Base-by-base conservation (phyloP, 805 yeast species). In the Zygotorulaspora sp. region DNA sequence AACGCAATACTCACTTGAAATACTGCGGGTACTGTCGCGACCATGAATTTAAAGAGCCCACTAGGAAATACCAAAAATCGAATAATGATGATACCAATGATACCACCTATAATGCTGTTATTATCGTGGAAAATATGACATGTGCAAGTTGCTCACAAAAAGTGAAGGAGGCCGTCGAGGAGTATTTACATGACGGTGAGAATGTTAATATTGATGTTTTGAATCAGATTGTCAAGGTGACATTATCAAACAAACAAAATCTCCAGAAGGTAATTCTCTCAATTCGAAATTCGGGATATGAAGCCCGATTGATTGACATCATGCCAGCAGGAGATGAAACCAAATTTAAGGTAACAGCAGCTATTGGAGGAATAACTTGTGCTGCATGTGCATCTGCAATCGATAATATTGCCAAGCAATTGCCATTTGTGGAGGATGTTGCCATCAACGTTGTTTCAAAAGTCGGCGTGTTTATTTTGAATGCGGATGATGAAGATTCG, bases 331-430 rank as follows among this genome's bases (percentile, higher is more conserved):
- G 70, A 21, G 63, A 73, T 22, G 63, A 75, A 5, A 51, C 64
- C 5, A 71, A 69, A 38, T 72, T 65, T 48, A 72, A 71, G 48
- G 73, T 80, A 6, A 63, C 69, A 8, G 87, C 86, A 1, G 61
- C 77, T 0, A 75, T 83, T 30, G 83, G 81, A 8, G 90, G 89
- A 3, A 81, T 83, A 57, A 77, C 87, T 0, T 83, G 90, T 61
- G 78, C 83, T 6, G 76, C 86, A 0, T 80, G 92, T 58, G 77
- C 77, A 1, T 68, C 68, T 27, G 65, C 89, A 0, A 73, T 84
- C 8, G 61, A 66, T 7, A 59, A 67, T 6, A 69, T 74, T 21
- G 75, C 66, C 17, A 55, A 55, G 22, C 70, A 65, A 4, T 51
- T 80, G 26, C 71, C 74, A 2, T 78, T 74, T 54, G 73, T 83